A percentile compares a stretch with the other conserved stretches of the same genome.
Evolutionary conservation across 75 land plant genomes (phyloP).

Genomic region (Chamaecyparis obtusa): DNA sequence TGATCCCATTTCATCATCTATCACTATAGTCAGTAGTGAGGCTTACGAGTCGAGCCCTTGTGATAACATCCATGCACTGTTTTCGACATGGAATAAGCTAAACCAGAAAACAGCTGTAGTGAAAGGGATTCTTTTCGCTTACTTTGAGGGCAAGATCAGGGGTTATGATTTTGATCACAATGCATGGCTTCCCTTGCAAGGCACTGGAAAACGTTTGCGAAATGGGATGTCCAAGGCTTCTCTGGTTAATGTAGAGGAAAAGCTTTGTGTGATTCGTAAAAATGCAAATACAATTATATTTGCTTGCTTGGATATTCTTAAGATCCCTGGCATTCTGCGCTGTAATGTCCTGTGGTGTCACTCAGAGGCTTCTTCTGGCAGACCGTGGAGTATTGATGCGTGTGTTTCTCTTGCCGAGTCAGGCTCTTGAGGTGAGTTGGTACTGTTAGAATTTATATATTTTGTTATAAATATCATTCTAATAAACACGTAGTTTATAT

Average conservation of each 20-base stretch:
- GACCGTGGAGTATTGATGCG: not conserved
- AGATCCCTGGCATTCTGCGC: not conserved
- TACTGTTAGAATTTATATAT: not conserved
- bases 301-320: not conserved
- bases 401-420: not conserved
- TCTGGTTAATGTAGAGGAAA: conserved; percentile 3
- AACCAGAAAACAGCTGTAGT: not conserved
- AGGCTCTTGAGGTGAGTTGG: not conserved
- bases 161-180: not conserved
- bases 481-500: not conserved
- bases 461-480: not conserved
- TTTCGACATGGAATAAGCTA: not conserved
- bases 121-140: conserved; percentile 7
- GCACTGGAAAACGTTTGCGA: conserved; percentile 2
- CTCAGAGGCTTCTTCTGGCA: not conserved
- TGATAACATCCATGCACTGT: not conserved
- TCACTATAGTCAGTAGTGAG: too few relatives aligned
- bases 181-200: not conserved
- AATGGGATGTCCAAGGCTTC: conserved; percentile 1
- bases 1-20: too few relatives aligned
- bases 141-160: conserved; percentile 4
- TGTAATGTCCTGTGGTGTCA: conserved; percentile 4
- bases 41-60: too few relatives aligned
- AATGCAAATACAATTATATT: not conserved
- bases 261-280: not conserved